Percentiles rank a stretch among this genome's conserved stretches.
Conservation (phyloP, 2,329 filamentous ascomycete genomes). For the Pezicula radicicola region DNA sequence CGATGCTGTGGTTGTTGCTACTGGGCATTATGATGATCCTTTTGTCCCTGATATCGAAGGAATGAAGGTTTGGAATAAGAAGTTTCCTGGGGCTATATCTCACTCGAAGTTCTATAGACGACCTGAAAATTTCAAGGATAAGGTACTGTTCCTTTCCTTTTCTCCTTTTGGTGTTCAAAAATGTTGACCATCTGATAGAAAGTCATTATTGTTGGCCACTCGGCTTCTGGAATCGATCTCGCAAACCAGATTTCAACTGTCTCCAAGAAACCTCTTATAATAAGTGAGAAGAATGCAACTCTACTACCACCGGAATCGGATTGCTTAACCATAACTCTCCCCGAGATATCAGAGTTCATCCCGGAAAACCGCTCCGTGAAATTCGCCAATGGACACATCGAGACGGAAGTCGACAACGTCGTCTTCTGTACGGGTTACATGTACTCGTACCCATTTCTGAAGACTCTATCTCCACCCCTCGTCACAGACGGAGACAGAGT, state of each 20-base stretch:
- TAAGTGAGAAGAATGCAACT: slow-evolving; percentile 54
- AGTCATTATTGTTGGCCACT: slow-evolving; percentile 78
- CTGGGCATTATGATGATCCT: slow-evolving; percentile 68
- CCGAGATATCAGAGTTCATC: slow-evolving; percentile 53
- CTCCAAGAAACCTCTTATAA: slow-evolving; percentile 55
- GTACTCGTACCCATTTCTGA: slow-evolving; percentile 72
- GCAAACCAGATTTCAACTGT: slow-evolving; percentile 67
- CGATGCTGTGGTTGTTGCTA: slow-evolving; percentile 75
- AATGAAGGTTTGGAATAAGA: slow-evolving; percentile 52
- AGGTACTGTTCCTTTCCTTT: slow-evolving; percentile 24
- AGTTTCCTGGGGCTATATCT: slow-evolving; percentile 55
- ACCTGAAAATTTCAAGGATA: slow-evolving; percentile 55
- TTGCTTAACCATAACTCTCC: background rate
- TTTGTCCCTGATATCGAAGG: slow-evolving; percentile 60
- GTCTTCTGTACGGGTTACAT: slow-evolving; percentile 87
- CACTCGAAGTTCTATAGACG: slow-evolving; percentile 78
- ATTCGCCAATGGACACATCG: slow-evolving; percentile 61
- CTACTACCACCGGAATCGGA: slow-evolving; percentile 11
- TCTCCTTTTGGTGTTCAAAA: background rate
- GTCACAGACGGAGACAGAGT: slow-evolving; percentile 67
- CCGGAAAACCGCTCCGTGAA: slow-evolving; percentile 52
- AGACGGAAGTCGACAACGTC: slow-evolving; percentile 66
- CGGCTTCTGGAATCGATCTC: slow-evolving; percentile 79
- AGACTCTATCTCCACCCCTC: slow-evolving; percentile 43
- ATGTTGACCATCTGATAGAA: slow-evolving; percentile 36